Percentiles rank a stretch among this genome's conserved stretches.
These are phyloP conservation scores for Spatholobus suberectus DNA, from an alignment of 306 rosid species.

Conservation along the genomic window DNA sequence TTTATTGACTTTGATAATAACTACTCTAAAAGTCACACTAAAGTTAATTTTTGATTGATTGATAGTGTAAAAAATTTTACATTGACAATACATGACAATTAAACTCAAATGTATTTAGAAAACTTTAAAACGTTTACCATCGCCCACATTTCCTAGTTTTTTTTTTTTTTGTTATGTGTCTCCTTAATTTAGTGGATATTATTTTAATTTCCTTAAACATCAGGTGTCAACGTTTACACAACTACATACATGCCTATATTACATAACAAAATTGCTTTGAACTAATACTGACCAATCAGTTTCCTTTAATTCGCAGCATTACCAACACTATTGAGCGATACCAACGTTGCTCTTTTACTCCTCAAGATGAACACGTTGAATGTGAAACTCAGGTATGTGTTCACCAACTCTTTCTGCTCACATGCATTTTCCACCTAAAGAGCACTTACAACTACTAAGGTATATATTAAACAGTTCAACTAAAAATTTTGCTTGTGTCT, in stretches of 20 bases:
- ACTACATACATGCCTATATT: neutral
- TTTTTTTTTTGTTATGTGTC: neutral
- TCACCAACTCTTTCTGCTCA: neutral
- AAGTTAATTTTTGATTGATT: too few relatives aligned
- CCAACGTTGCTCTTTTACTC: conserved; percentile 66
- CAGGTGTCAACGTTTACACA: neutral
- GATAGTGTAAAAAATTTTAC: too few relatives aligned
- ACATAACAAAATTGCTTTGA: neutral
- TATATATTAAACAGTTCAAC: neutral
- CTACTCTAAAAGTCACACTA: too few relatives aligned
- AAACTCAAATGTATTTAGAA: too few relatives aligned
- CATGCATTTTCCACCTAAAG: neutral
- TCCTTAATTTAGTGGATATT: neutral
- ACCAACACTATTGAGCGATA: conserved; percentile 78
- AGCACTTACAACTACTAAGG: neutral
- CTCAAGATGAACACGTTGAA: conserved; percentile 60
- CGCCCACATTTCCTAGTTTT: neutral
- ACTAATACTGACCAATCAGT: neutral
- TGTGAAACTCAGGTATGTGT: conserved; percentile 70
- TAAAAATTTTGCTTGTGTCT: neutral
- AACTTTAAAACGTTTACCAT: neutral
- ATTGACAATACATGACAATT: too few relatives aligned
- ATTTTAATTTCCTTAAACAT: neutral
- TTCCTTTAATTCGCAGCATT: conserved; percentile 41
- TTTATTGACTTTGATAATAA: too few relatives aligned